phyloP scores from a whole-genome alignment of 2,329 filamentous ascomycete species.

The Beauveria caledonica region DNA sequence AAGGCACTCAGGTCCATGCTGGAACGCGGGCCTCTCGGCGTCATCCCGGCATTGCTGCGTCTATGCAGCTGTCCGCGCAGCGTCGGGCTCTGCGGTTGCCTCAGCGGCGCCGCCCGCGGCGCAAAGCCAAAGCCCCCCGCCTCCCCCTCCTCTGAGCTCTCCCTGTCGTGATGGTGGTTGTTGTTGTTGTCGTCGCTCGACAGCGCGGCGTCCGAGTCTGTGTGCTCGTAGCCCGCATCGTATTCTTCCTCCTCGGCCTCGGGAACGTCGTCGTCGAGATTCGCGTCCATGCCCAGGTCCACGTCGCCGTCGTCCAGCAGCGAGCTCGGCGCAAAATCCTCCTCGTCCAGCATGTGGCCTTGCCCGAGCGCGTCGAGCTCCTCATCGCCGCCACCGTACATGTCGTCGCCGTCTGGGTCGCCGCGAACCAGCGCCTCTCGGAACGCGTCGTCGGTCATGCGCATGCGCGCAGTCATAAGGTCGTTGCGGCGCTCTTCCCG shows the following conservation, averaged over 20 bases:
- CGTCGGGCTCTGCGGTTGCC: constrained; percentile 31
- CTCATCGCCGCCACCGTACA: constrained; percentile 47
- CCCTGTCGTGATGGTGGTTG: neutral
- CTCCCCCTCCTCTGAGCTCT: constrained; percentile 16
- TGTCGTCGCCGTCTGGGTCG: constrained; percentile 37
- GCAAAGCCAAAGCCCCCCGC: constrained; percentile 31
- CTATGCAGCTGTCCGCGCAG: constrained; percentile 19
- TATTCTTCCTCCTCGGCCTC: constrained; percentile 49
- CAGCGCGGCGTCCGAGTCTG: constrained; percentile 62
- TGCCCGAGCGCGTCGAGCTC: constrained; percentile 47
- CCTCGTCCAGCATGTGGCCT: constrained; percentile 55
- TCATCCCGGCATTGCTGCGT: neutral
- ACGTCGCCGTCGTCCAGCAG: constrained; percentile 19
- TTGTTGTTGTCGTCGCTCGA: constrained; percentile 28
- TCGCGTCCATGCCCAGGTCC: constrained; percentile 39
- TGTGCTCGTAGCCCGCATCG: constrained; percentile 62
- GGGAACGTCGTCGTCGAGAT: constrained; percentile 64
- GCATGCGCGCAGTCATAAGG: constrained; percentile 42
- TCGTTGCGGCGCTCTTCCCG: constrained; percentile 39
- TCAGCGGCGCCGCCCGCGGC: constrained; percentile 25
- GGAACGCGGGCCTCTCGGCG: constrained; percentile 24
- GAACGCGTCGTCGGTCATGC: constrained; percentile 53
- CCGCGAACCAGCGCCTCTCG: constrained; percentile 49
- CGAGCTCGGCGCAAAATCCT: constrained; percentile 41
- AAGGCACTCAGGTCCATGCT: constrained; percentile 52